A percentile compares a stretch with the other conserved stretches of the same genome.
Evolutionary conservation across 352 stramenopile genomes (phyloP).

Genomic region (Pilasporangium apinafurcum): DNA sequence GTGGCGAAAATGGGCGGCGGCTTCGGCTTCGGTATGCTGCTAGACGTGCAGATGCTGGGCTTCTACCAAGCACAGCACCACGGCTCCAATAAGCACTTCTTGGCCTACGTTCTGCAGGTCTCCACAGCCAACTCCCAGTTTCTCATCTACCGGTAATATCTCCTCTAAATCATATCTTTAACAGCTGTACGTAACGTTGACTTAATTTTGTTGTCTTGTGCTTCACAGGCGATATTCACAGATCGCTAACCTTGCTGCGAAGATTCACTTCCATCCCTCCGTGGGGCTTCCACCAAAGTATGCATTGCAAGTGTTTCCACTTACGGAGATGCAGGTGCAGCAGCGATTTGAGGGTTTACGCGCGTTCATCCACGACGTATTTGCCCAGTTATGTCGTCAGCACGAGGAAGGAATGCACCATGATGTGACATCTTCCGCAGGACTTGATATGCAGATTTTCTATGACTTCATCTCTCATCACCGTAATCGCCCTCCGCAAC

Average conservation of each 20-base stretch:
- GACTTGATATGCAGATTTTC: conserved; percentile 81
- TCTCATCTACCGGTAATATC: conserved; percentile 51
- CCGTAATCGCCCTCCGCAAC: conserved; percentile 51
- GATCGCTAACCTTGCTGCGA: conserved; percentile 48
- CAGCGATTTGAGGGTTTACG: conserved; percentile 67
- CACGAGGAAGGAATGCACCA: conserved; percentile 56
- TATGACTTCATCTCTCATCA: conserved; percentile 68
- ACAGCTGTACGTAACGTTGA: neutral
- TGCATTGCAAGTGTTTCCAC: conserved; percentile 68
- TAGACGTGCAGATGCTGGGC: conserved; percentile 70
- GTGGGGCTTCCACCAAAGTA: conserved; percentile 78
- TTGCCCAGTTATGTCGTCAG: conserved; percentile 31
- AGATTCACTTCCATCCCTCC: conserved; percentile 60
- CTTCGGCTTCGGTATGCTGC: conserved; percentile 56
- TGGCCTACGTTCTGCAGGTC: conserved; percentile 76
- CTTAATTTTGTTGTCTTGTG: neutral
- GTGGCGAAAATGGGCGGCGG: conserved; percentile 21
- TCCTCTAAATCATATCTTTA: neutral
- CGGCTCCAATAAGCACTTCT: conserved; percentile 36
- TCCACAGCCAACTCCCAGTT: conserved; percentile 32
- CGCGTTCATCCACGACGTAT: conserved; percentile 43
- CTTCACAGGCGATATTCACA: conserved; percentile 57
- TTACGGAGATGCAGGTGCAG: conserved; percentile 49
- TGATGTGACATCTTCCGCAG: conserved; percentile 42
- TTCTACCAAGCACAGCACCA: conserved; percentile 70